Conservation (phyloP, 2,329 filamentous ascomycete genomes). For the Talaromyces verruculosus region DNA sequence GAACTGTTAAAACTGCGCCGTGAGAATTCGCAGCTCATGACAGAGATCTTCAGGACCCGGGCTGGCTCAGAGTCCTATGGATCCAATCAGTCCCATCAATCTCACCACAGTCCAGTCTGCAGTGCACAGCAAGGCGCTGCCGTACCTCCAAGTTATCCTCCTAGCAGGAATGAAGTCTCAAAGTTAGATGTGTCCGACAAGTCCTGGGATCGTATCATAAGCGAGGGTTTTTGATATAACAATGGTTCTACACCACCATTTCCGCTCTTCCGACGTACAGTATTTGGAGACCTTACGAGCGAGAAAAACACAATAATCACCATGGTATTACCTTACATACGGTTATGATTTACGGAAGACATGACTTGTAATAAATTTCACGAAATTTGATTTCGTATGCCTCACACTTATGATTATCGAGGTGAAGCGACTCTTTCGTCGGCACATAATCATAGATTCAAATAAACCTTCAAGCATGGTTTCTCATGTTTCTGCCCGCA, state of each 20-base stretch:
- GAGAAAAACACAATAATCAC: background rate
- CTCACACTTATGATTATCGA: background rate
- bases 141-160: background rate
- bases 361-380: too few species aligned
- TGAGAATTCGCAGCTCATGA: conserved; percentile 29
- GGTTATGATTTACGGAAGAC: background rate
- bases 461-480: background rate
- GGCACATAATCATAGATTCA: background rate
- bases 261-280: background rate
- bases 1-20: conserved; percentile 26
- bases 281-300: background rate
- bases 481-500: background rate
- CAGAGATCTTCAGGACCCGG: conserved; percentile 26
- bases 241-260: background rate
- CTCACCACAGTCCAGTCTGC: conserved; percentile 1
- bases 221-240: conserved; percentile 17
- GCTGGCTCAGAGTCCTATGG: background rate
- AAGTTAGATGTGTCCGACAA: conserved; percentile 18
- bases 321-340: background rate
- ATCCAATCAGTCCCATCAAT: conserved; percentile 19
- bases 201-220: conserved; percentile 23
- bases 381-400: background rate
- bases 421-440: background rate
- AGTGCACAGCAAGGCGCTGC: conserved; percentile 10
- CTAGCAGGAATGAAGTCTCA: background rate